Percentiles rank a stretch among this genome's conserved stretches.
Conservation (phyloP, 2,329 filamentous ascomycete species). For the Aureobasidium sp. region DNA sequence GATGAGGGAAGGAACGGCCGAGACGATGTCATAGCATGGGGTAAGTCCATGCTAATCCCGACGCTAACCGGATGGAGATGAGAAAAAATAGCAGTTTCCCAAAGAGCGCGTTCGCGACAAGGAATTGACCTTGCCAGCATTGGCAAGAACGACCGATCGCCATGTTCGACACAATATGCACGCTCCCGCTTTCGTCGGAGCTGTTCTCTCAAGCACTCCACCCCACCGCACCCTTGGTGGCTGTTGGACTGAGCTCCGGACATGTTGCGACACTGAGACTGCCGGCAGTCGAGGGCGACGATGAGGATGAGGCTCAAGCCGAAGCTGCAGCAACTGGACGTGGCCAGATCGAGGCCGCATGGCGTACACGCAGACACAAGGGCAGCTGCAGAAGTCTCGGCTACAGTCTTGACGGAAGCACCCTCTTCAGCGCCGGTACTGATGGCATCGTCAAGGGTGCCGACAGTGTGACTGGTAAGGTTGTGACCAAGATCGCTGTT, state of each 20-base stretch:
- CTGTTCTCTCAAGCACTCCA: slow-evolving; percentile 85
- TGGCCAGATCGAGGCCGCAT: slow-evolving; percentile 70
- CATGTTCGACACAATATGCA: slow-evolving; percentile 92
- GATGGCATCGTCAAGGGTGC: slow-evolving; percentile 57
- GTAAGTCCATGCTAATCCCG: not conserved
- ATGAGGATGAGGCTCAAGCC: slow-evolving; percentile 39
- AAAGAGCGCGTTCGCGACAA: slow-evolving; percentile 1
- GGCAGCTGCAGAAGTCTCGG: slow-evolving; percentile 79
- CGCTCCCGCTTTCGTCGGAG: slow-evolving; percentile 74
- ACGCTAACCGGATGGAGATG: not conserved
- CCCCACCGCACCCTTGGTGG: slow-evolving; percentile 72
- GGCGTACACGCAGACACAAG: slow-evolving; percentile 85
- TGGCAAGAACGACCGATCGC: not conserved
- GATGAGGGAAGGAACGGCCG: not conserved
- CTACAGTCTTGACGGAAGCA: slow-evolving; percentile 69
- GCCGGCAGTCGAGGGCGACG: slow-evolving; percentile 45
- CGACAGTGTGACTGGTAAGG: slow-evolving; percentile 50
- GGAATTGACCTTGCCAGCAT: not conserved
- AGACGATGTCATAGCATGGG: slow-evolving; percentile 1
- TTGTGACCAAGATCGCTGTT: slow-evolving; percentile 73
- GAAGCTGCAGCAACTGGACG: slow-evolving; percentile 50
- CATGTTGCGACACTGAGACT: slow-evolving; percentile 80
- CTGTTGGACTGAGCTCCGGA: slow-evolving; percentile 75
- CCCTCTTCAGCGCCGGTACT: slow-evolving; percentile 52
- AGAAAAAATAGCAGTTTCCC: slow-evolving; percentile 6